Percentiles rank a stretch among this genome's conserved stretches.
phyloP scores from a whole-genome alignment of 768 basidiomycete species.

The Hericium rajendrae region DNA sequence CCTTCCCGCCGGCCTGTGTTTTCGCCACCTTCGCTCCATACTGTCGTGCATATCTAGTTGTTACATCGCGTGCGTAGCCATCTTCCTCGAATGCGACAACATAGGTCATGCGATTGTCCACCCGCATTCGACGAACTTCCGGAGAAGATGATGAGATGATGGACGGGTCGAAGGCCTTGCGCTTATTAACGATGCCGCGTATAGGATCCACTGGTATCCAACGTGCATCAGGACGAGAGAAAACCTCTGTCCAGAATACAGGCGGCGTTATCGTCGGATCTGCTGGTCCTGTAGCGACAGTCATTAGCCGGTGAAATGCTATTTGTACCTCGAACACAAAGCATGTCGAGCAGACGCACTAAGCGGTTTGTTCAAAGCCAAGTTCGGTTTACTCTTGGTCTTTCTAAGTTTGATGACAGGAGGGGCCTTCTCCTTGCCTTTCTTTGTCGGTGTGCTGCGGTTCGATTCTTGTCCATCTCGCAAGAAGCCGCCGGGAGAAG shows the following conservation, averaged over 20 bases:
- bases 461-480: conserved; percentile 31
- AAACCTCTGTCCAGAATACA: conserved; percentile 96
- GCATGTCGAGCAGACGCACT: conserved; percentile 1
- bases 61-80: conserved; percentile 85
- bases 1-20: conserved; percentile 59
- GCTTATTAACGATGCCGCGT: conserved; percentile 69
- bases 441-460: conserved; percentile 26
- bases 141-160: conserved; percentile 20
- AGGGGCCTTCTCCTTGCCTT: conserved; percentile 46
- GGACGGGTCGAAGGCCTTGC: conserved; percentile 70
- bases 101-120: conserved; percentile 84
- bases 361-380: conserved; percentile 19
- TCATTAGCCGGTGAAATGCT: not conserved
- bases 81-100: conserved; percentile 95
- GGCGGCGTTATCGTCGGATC: conserved; percentile 66
- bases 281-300: conserved; percentile 19
- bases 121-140: conserved; percentile 15
- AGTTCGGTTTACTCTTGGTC: conserved; percentile 37
- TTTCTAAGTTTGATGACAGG: conserved; percentile 53
- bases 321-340: no score
- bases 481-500: conserved; percentile 22
- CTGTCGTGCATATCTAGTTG: conserved; percentile 75
- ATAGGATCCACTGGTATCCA: conserved; percentile 94
- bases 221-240: conserved; percentile 79
- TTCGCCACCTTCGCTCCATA: conserved; percentile 77